Evolutionary conservation across 495 filamentous ascomycete genomes (phyloP), one percentile per base, ranked within the genome.

Genomic region (Penicillium nucicola): DNA sequence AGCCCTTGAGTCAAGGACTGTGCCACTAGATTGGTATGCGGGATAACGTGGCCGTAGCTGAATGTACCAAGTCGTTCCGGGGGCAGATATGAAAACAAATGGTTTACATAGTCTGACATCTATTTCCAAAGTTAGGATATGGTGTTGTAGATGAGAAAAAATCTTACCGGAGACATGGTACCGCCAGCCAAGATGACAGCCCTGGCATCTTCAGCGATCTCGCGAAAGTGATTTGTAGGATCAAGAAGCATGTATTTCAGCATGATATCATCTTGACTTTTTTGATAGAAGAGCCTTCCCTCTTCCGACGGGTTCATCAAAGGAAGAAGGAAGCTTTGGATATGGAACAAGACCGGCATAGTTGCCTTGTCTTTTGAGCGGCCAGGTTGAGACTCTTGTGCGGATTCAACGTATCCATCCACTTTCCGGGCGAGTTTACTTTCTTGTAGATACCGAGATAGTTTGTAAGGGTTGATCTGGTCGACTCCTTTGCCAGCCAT

Each of bases 371-470:
- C 61, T 17, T 53, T 60, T 47, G 47, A 5, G 45, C 57, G 53
- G 25, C 49, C 56, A 33, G 54, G 58, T 17, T 64, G 52, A 52
- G 72, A 48, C 57, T 81, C 66, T 50, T 87, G 77, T 13, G 71
- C 64, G 52, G 87, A 80, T 33, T 77, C 78, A 7, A 81, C 73
- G 62, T 97, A 98, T 19, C 87, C 86, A 67, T 98, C 93, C 19
- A 97, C 85, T 66, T 98, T 98, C 32, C 91, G 85, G 12, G 93
- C 93, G 31, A 98, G 72, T 55, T 97, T 97, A 49, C 90, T 96
- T 59, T 95, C 87, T 56, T 90, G 86, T 9, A 98, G 77, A 62
- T 97, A 98, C 28, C 77, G 77, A 38, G 88, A 83, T 11, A 98
- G 75, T 58, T 95, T 92, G 66, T 89, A 89, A 17, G 96, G 79